Percentiles rank a stretch among this genome's conserved stretches.
These are phyloP conservation scores for Yarrowia keelungensis DNA, from an alignment of 805 yeast genomes.

Conservation along the genomic window DNA sequence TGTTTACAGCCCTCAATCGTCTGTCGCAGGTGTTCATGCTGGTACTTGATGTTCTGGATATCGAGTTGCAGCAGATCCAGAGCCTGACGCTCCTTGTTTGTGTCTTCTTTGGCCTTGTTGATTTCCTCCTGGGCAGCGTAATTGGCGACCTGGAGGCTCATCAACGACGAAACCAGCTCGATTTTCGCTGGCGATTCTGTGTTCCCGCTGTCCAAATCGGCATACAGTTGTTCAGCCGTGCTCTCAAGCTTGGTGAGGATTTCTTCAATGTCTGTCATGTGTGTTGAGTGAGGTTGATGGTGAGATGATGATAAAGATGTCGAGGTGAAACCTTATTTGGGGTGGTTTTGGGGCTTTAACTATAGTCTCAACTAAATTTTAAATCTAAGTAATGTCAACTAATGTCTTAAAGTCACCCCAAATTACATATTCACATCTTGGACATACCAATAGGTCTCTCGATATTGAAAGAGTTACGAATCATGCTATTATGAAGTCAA, in stretches of 20 bases:
- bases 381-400: too few species aligned
- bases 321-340: too few species aligned
- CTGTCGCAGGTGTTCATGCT: conserved; percentile 44
- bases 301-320: too few species aligned
- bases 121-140: conserved; percentile 42
- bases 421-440: too few species aligned
- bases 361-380: too few species aligned
- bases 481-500: too few species aligned
- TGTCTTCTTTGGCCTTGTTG: conserved; percentile 42
- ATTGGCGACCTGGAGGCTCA: conserved; percentile 42
- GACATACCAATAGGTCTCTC: too few species aligned
- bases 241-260: conserved; percentile 8
- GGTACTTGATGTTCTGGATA: conserved; percentile 45
- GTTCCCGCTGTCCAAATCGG: conserved; percentile 3
- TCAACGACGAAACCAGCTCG: conserved; percentile 39
- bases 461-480: too few species aligned
- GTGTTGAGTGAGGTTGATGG: neutral
- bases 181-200: conserved; percentile 14
- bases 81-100: conserved; percentile 40
- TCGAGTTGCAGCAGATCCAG: conserved; percentile 43
- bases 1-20: conserved; percentile 43
- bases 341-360: too few species aligned
- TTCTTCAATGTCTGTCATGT: conserved; percentile 17
- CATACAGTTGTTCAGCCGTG: conserved; percentile 15
- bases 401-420: too few species aligned